Evolutionary conservation across 2,329 filamentous ascomycete genomes (phyloP).

Genomic region (Hypoxylon sp.): DNA sequence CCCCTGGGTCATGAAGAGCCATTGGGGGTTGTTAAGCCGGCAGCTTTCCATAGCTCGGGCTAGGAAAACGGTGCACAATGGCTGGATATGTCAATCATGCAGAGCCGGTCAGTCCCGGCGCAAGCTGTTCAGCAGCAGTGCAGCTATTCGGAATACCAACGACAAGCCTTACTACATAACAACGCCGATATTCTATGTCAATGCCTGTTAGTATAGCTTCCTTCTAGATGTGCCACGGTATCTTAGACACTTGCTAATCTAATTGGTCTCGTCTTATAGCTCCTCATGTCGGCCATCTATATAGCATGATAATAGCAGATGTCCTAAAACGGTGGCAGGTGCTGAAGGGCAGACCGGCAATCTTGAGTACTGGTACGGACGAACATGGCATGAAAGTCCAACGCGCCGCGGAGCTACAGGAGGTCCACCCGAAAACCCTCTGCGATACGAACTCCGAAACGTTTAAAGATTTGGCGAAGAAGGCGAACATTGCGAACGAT

Average conservation of each 20-base stretch:
- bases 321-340: conserved; percentile 91
- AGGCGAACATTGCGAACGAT: conserved; percentile 77
- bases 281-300: conserved; percentile 94
- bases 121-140: conserved; percentile 39
- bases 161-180: conserved; percentile 93
- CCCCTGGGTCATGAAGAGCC: conserved; percentile 34
- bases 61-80: conserved; percentile 25
- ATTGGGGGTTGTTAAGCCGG: conserved; percentile 31
- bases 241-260: conserved; percentile 14
- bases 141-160: conserved; percentile 16
- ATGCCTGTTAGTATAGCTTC: conserved; percentile 72
- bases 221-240: not conserved
- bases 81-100: conserved; percentile 43
- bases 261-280: conserved; percentile 58
- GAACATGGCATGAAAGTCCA: conserved; percentile 99
- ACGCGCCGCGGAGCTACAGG: conserved; percentile 77
- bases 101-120: conserved; percentile 26
- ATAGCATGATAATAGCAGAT: conserved; percentile 90
- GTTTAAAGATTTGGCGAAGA: conserved; percentile 77
- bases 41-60: conserved; percentile 29
- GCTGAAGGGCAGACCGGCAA: conserved; percentile 74
- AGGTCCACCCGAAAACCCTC: conserved; percentile 79
- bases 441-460: conserved; percentile 85
- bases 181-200: conserved; percentile 98
- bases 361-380: conserved; percentile 90